These are phyloP conservation scores for Grosmannia huntii DNA, from an alignment of 2,329 filamentous ascomycete genomes.

Conservation along the genomic window DNA sequence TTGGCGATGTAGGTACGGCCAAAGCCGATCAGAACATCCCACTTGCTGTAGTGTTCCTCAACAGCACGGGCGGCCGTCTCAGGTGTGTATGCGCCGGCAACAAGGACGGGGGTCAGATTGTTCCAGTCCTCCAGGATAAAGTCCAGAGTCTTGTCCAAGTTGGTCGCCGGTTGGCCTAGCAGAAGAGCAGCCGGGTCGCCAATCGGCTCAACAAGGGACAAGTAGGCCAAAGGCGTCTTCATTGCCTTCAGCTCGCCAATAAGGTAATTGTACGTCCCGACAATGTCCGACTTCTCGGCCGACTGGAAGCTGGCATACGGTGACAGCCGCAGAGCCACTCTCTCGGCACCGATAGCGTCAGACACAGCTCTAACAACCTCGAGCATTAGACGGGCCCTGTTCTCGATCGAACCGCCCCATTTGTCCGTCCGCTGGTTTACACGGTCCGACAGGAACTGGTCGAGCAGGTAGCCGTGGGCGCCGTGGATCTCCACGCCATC, in stretches of 20 bases:
- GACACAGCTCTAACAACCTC: slow-evolving; percentile 51
- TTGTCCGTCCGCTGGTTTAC: slow-evolving; percentile 55
- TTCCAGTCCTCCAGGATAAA: slow-evolving; percentile 19
- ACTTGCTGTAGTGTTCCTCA: slow-evolving; percentile 16
- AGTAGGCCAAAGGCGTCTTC: slow-evolving; percentile 26
- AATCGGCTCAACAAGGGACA: slow-evolving; percentile 42
- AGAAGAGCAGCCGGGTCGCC: neutral
- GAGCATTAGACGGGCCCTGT: slow-evolving; percentile 53
- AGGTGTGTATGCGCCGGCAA: slow-evolving; percentile 18
- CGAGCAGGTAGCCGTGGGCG: slow-evolving; percentile 68
- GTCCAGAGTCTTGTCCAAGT: slow-evolving; percentile 16
- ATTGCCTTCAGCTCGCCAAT: slow-evolving; percentile 18
- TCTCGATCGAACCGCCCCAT: slow-evolving; percentile 60
- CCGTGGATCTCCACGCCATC: slow-evolving; percentile 62
- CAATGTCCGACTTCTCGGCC: slow-evolving; percentile 32
- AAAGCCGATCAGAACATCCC: slow-evolving; percentile 22
- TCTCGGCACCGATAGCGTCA: slow-evolving; percentile 35
- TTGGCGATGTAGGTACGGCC: slow-evolving; percentile 30
- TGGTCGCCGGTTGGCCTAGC: slow-evolving; percentile 13
- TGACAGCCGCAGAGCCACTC: slow-evolving; percentile 36
- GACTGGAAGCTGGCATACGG: slow-evolving; percentile 44
- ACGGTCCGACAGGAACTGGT: slow-evolving; percentile 54
- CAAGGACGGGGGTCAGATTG: slow-evolving; percentile 16
- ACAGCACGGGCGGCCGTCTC: slow-evolving; percentile 15
- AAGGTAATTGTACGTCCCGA: slow-evolving; percentile 1